Evolutionary conservation across 2,329 filamentous ascomycete genomes (phyloP).

Genomic region (Neopestalotiopsis rosae): DNA sequence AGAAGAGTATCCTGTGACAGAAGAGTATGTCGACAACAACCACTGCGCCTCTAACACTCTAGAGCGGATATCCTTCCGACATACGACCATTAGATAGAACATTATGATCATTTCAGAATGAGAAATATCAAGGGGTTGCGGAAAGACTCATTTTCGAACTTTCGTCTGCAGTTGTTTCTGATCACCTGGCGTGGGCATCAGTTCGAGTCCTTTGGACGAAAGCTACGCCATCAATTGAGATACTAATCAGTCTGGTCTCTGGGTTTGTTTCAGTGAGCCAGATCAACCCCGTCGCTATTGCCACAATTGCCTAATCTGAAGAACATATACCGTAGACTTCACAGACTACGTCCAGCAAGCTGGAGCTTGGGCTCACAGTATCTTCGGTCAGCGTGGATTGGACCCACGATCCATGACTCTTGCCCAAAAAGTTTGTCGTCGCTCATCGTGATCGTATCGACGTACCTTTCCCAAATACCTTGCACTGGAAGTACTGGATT

Average conservation of each 20-base stretch:
- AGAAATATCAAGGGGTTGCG: conserved; percentile 3
- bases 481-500: neutral
- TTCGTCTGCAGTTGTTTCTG: neutral
- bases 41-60: conserved; percentile 5
- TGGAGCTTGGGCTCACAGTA: neutral
- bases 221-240: no score
- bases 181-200: no score
- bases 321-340: no score
- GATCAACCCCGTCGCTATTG: no score
- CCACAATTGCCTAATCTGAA: no score
- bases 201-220: no score
- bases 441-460: neutral
- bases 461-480: neutral
- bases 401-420: neutral
- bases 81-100: conserved; percentile 7
- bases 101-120: conserved; percentile 7
- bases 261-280: no score
- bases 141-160: conserved; percentile 7
- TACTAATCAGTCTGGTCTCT: no score
- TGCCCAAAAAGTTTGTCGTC: neutral
- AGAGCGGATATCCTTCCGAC: conserved; percentile 1
- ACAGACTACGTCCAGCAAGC: neutral
- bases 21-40: conserved; percentile 3
- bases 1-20: conserved; percentile 1
- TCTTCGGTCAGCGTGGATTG: neutral